Conservation (phyloP, 2,329 filamentous ascomycete species). For the Chaetomium globosum region DNA sequence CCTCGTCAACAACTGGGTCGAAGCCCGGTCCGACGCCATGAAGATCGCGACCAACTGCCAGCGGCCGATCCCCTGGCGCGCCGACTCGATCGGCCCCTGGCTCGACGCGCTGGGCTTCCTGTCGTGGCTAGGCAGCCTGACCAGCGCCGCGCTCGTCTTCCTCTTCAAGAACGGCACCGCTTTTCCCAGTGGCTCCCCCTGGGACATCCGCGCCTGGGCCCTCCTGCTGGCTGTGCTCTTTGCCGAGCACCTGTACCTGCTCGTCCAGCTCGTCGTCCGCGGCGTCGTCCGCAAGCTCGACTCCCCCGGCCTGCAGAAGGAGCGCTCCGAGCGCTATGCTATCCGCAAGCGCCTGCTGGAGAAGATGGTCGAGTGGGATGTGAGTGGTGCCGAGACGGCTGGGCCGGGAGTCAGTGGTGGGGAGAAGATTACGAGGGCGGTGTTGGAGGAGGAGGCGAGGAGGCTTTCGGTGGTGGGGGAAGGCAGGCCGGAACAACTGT, state of each 20-base stretch:
- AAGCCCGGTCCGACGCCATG: constrained; percentile 87
- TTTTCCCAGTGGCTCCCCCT: constrained; percentile 65
- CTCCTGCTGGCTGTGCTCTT: constrained; percentile 80
- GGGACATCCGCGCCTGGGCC: constrained; percentile 75
- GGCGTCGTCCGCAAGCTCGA: constrained; percentile 78
- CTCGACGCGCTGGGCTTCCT: constrained; percentile 82
- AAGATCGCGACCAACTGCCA: constrained; percentile 92
- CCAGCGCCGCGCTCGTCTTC: constrained; percentile 83
- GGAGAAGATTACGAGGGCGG: constrained; percentile 66
- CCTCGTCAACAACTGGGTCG: constrained; percentile 93
- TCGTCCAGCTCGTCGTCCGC: constrained; percentile 71
- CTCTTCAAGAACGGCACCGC: constrained; percentile 71
- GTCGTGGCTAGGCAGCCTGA: constrained; percentile 91
- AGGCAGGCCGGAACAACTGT: constrained; percentile 54
- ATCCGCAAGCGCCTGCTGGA: constrained; percentile 79
- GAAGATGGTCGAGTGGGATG: constrained; percentile 65
- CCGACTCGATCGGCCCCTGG: constrained; percentile 94
- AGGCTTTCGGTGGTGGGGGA: constrained; percentile 53
- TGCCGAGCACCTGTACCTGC: constrained; percentile 87
- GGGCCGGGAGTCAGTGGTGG: constrained; percentile 48
- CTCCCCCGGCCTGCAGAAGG: constrained; percentile 81
- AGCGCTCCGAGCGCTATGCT: constrained; percentile 76
- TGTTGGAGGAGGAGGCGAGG: constrained; percentile 66
- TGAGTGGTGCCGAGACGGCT: constrained; percentile 48
- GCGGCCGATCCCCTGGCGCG: constrained; percentile 83